These are phyloP conservation scores for Cornus suecica DNA, from an alignment of 148 eudicot genomes.

Conservation along the genomic window DNA sequence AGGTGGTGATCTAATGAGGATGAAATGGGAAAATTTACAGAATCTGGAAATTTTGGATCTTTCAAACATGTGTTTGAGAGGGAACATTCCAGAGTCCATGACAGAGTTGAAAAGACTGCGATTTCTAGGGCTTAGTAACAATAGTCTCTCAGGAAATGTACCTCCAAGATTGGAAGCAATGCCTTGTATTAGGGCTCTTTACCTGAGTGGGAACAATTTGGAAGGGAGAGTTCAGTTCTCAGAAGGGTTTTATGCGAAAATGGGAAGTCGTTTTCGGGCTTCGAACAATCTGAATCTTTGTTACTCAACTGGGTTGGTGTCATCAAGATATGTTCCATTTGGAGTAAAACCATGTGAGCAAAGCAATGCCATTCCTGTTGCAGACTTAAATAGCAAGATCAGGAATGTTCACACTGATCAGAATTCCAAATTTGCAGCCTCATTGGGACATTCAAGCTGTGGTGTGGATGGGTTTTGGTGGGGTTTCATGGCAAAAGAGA, in stretches of 20 bases:
- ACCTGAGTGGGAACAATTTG: constrained; percentile 56
- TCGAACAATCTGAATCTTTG: constrained; percentile 59
- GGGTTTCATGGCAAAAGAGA: constrained; percentile 3
- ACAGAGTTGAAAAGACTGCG: constrained; percentile 44
- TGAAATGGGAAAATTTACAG: constrained; percentile 53
- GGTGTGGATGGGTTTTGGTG: constrained; percentile 2
- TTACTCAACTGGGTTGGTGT: constrained; percentile 20
- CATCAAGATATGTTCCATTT: constrained; percentile 21
- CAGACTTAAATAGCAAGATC: constrained; percentile 7
- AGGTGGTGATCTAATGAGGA: constrained; percentile 37
- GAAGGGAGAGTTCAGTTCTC: constrained; percentile 47
- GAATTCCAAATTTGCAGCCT: constrained; percentile 15
- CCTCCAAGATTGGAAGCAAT: constrained; percentile 36
- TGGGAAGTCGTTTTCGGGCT: constrained; percentile 67
- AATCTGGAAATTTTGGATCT: constrained; percentile 54
- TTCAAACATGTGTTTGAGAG: constrained; percentile 42
- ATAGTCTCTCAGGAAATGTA: constrained; percentile 49
- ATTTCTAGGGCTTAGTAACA: constrained; percentile 53
- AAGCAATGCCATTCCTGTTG: constrained; percentile 5
- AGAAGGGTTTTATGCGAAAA: constrained; percentile 36
- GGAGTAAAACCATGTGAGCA: constrained; percentile 50
- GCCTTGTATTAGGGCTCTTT: constrained; percentile 47
- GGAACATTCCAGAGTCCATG: constrained; percentile 50
- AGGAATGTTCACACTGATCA: neutral
- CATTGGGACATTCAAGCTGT: constrained; percentile 21